These are phyloP conservation scores for Candida chauliodis DNA, from an alignment of 805 yeast genomes.

Conservation along the genomic window DNA sequence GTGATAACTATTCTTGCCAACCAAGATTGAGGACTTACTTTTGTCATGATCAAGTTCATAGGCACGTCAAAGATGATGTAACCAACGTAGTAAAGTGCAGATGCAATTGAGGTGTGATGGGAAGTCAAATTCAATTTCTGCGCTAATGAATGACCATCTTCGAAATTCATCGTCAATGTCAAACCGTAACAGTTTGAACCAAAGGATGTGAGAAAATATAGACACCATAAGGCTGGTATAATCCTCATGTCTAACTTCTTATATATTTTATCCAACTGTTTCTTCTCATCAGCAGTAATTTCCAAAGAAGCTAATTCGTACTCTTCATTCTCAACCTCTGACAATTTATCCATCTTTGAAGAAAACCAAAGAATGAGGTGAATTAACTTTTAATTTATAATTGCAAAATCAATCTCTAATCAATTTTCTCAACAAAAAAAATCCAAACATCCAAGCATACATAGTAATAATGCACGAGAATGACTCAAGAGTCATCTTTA, in stretches of 20 bases:
- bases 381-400: constrained; percentile 3
- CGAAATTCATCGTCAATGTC: constrained; percentile 73
- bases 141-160: constrained; percentile 55
- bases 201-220: constrained; percentile 75
- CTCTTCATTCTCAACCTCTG: constrained; percentile 7
- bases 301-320: constrained; percentile 2
- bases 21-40: constrained; percentile 82
- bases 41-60: constrained; percentile 83
- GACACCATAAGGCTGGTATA: constrained; percentile 78
- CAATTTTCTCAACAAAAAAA: constrained; percentile 4
- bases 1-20: constrained; percentile 70
- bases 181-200: constrained; percentile 76
- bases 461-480: constrained; percentile 1
- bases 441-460: constrained; percentile 4
- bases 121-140: constrained; percentile 49
- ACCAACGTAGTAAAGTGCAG: constrained; percentile 80
- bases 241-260: constrained; percentile 64
- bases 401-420: constrained; percentile 3
- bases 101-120: constrained; percentile 66
- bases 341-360: neutral
- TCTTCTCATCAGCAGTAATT: constrained; percentile 11
- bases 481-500: constrained; percentile 6
- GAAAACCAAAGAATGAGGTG: neutral
- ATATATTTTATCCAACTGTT: constrained; percentile 51
- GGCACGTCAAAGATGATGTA: constrained; percentile 84